A percentile compares a stretch with the other conserved stretches of the same genome.
phyloP scores from a whole-genome alignment of 139 green algal species.

The Zygnema circumcarinatum region DNA sequence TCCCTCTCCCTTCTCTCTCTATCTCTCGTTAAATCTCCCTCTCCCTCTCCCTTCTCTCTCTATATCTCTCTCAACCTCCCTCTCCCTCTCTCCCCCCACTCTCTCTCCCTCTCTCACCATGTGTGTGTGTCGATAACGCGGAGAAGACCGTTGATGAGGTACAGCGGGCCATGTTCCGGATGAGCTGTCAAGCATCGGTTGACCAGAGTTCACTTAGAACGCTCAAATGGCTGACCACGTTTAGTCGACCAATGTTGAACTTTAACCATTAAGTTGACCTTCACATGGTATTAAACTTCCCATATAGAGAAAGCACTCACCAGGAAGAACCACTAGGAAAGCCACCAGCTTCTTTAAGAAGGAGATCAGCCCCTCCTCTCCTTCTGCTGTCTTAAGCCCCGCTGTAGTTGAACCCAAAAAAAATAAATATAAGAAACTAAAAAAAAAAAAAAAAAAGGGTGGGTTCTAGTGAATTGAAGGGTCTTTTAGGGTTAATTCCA shows the following conservation, averaged over 20 bases:
- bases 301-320: too few species aligned
- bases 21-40: too few species aligned
- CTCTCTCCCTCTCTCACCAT: constrained; percentile 18
- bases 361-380: constrained; percentile 13
- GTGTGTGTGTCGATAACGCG: constrained; percentile 10
- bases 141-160: constrained; percentile 25
- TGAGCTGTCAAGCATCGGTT: constrained; percentile 11
- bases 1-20: too few species aligned
- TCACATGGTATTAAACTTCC: too few species aligned
- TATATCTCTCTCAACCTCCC: neutral
- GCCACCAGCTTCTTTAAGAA: constrained; percentile 6
- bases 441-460: constrained; percentile 10
- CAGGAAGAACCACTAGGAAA: constrained; percentile 5
- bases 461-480: neutral
- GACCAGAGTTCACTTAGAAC: neutral
- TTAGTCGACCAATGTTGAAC: neutral
- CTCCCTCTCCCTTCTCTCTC: too few species aligned
- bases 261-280: too few species aligned
- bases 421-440: neutral
- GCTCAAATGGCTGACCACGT: neutral
- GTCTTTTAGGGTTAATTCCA: neutral
- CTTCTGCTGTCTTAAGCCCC: neutral
- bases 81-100: too few species aligned
- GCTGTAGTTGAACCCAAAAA: neutral
- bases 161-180: constrained; percentile 24